Percentiles rank a stretch among this genome's conserved stretches.
phyloP scores from a whole-genome alignment of 208 protist genomes.

The Crithidia sp. region DNA sequence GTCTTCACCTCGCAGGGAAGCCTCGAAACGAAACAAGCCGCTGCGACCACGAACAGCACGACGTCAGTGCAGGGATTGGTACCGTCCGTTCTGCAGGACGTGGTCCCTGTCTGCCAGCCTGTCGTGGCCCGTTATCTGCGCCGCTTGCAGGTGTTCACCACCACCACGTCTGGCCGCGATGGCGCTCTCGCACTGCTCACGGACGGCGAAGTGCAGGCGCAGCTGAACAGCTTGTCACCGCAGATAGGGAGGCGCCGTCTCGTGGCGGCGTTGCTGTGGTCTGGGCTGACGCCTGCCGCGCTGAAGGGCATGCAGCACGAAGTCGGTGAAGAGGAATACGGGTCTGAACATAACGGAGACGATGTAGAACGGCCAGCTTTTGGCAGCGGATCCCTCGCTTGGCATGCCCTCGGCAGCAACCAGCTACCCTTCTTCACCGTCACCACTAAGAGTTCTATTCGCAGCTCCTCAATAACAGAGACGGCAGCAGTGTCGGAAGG shows the following conservation, averaged over 20 bases:
- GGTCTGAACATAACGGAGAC: neutral
- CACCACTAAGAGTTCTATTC: neutral
- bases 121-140: constrained; percentile 21
- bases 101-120: constrained; percentile 12
- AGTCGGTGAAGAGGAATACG: neutral
- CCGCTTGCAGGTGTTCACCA: constrained; percentile 31
- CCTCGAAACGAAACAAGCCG: neutral
- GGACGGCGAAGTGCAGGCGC: constrained; percentile 9
- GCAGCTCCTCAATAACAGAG: too few species aligned
- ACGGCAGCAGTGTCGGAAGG: too few species aligned
- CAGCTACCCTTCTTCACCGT: constrained; percentile 30
- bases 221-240: constrained; percentile 43
- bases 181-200: constrained; percentile 47
- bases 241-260: constrained; percentile 45
- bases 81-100: neutral
- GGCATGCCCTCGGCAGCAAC: constrained; percentile 54
- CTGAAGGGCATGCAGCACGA: neutral
- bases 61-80: neutral
- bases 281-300: constrained; percentile 31
- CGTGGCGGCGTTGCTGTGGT: constrained; percentile 63
- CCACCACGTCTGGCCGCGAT: constrained; percentile 44
- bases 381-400: constrained; percentile 74
- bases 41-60: neutral
- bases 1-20: neutral
- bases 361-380: constrained; percentile 16